These are phyloP conservation scores for Solanum arcanum DNA, from an alignment of 257 asterid species.

Conservation along the genomic window DNA sequence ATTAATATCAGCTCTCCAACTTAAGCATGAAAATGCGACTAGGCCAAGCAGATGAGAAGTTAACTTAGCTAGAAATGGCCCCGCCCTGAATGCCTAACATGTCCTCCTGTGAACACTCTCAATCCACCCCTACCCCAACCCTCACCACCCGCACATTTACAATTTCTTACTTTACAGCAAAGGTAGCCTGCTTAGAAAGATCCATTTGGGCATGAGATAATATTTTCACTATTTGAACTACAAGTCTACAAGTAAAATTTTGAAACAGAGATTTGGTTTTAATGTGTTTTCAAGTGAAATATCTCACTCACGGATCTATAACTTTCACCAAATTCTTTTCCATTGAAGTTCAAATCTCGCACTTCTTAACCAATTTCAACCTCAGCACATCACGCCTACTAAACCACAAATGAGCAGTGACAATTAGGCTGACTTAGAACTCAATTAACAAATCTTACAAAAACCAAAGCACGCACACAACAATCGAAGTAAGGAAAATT, in stretches of 20 bases:
- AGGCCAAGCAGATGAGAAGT: neutral
- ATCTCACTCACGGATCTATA: neutral
- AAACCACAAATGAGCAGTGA: neutral
- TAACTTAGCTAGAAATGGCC: neutral
- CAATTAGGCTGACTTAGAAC: neutral
- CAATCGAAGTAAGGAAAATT: neutral
- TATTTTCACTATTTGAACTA: neutral
- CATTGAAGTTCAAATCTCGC: neutral
- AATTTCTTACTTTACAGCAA: neutral
- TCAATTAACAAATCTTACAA: neutral
- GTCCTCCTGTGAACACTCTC: neutral
- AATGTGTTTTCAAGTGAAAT: neutral
- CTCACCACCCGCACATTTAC: neutral
- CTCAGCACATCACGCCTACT: neutral
- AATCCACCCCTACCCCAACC: neutral
- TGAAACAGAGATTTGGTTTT: neutral
- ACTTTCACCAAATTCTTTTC: neutral
- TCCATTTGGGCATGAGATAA: neutral
- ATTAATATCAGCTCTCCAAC: neutral
- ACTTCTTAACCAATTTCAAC: neutral
- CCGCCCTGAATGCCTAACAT: neutral
- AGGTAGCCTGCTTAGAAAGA: neutral
- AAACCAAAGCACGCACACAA: neutral
- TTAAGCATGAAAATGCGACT: neutral
- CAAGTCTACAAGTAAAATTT: neutral